Evolutionary conservation across 805 yeast genomes (phyloP).

Genomic region (Lipomyces spencermartinsiae): DNA sequence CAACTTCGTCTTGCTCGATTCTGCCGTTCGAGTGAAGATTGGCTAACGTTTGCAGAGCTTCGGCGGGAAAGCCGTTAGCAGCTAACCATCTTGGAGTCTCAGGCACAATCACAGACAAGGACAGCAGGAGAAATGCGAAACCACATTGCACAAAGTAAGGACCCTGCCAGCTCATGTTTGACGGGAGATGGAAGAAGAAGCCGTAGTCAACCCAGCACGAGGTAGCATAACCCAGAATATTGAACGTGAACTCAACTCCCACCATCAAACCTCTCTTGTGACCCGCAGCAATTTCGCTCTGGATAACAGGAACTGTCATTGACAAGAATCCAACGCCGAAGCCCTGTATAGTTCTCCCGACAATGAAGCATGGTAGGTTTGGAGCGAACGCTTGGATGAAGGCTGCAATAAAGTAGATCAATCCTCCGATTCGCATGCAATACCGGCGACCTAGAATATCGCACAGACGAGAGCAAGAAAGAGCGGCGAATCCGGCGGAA

Average conservation of each 20-base stretch:
- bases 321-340: slow-evolving; percentile 83
- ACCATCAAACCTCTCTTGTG: slow-evolving; percentile 83
- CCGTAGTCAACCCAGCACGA: slow-evolving; percentile 87
- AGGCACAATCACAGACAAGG: slow-evolving; percentile 78
- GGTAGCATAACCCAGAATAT: slow-evolving; percentile 76
- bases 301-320: slow-evolving; percentile 85
- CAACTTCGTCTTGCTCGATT: slow-evolving; percentile 69
- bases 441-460: slow-evolving; percentile 78
- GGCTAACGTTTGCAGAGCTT: slow-evolving; percentile 85
- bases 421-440: slow-evolving; percentile 79
- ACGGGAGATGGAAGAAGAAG: slow-evolving; percentile 63
- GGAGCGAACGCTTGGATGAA: slow-evolving; percentile 66
- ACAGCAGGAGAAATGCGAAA: slow-evolving; percentile 68
- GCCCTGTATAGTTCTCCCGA: slow-evolving; percentile 81
- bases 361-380: slow-evolving; percentile 59
- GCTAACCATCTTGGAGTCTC: slow-evolving; percentile 91
- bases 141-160: slow-evolving; percentile 77
- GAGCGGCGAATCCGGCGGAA: background rate
- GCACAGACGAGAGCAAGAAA: slow-evolving; percentile 56
- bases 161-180: slow-evolving; percentile 72
- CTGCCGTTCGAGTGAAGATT: slow-evolving; percentile 81
- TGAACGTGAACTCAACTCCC: slow-evolving; percentile 86
- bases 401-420: slow-evolving; percentile 79
- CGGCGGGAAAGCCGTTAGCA: slow-evolving; percentile 75
- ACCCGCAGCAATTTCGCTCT: slow-evolving; percentile 85